Conservation (phyloP, 805 yeast species). For the Cyberlindnera mrakii region DNA sequence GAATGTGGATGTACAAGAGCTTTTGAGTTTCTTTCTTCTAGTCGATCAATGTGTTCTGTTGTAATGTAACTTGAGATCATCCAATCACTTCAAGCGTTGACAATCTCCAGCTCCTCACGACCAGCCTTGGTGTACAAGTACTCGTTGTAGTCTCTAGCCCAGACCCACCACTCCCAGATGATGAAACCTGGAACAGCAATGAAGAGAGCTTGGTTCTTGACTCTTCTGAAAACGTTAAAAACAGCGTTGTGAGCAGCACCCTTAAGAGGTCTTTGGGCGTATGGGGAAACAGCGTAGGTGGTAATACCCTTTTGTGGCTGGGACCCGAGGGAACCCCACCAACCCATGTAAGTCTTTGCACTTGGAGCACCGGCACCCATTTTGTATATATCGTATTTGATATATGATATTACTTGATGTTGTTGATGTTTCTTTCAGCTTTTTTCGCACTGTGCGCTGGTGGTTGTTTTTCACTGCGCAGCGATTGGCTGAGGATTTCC, state of each 20-base stretch:
- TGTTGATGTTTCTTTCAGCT: neutral
- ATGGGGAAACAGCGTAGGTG: constrained; percentile 87
- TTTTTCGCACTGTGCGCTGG: constrained; percentile 6
- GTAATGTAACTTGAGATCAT: neutral
- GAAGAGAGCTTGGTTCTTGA: constrained; percentile 75
- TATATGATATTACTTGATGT: neutral
- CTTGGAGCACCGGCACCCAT: constrained; percentile 63
- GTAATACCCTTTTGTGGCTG: constrained; percentile 84
- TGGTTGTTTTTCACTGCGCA: constrained; percentile 4
- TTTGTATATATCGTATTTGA: constrained; percentile 10
- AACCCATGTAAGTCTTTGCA: constrained; percentile 81
- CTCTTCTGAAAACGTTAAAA: constrained; percentile 93
- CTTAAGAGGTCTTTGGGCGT: constrained; percentile 87
- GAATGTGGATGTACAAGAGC: too few relatives aligned
- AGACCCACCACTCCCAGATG: constrained; percentile 82
- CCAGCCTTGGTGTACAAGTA: constrained; percentile 97
- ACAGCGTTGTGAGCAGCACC: constrained; percentile 80
- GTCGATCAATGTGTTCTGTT: neutral
- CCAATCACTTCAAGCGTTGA: constrained; percentile 28
- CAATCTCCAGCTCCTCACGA: constrained; percentile 83
- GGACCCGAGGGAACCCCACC: constrained; percentile 94
- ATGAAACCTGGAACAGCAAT: constrained; percentile 70
- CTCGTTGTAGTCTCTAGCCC: constrained; percentile 86
- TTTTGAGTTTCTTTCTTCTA: too few relatives aligned
- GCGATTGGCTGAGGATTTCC: constrained; percentile 11